Base-by-base conservation (phyloP, 805 yeast genomes). In the Candida boleticola region DNA sequence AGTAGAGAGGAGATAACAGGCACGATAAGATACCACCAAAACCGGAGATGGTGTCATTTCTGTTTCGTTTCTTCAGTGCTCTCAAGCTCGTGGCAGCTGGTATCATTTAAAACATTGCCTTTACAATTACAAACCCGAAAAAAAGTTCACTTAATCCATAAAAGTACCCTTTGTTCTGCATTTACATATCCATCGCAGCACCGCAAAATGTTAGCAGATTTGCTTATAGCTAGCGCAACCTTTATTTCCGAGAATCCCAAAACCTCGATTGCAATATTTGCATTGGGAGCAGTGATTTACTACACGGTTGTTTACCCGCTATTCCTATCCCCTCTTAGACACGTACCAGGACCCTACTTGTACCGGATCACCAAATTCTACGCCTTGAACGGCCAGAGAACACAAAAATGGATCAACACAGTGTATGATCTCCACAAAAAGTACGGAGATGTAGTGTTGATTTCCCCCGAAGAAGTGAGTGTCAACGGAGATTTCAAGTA, bases 381-480 rank as follows among this genome's bases (percentile, higher is more conserved):
- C 14, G 52, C 63, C 3, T 57, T 67, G 29, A 52, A 63, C 32
- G 61, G 66, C 23, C 70, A 74, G 44, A 67, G 85, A 42, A 79
- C 71, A 46, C 61, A 64, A 25, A 65, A 61, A 29, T 68, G 74
- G 73, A 56, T 65, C 14, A 31, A 46, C 16, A 47, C 44, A 5
- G 74, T 82, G 2, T 74, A 79, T 42, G 30, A 54, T 3, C 60
- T 82, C 43, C 90, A 84, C 51, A 36, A 55, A 36, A 55, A 63
- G 43, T 81, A 81, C 50, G 90, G 89, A 1, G 74, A 82, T 5
- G 76, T 83, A 3, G 80, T 84, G 4, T 64, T 84, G 18, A 58
- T 84, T 11, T 71, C 80, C 1, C 89, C 89, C 2, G 60, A 64
- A 19, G 89, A 82, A 49, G 64, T 84, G 16, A 80, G 84, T 38